Evolutionary conservation across 805 yeast species (phyloP), one percentile per base, ranked within the genome.

Genomic region (Scheffersomyces ergatensis): DNA sequence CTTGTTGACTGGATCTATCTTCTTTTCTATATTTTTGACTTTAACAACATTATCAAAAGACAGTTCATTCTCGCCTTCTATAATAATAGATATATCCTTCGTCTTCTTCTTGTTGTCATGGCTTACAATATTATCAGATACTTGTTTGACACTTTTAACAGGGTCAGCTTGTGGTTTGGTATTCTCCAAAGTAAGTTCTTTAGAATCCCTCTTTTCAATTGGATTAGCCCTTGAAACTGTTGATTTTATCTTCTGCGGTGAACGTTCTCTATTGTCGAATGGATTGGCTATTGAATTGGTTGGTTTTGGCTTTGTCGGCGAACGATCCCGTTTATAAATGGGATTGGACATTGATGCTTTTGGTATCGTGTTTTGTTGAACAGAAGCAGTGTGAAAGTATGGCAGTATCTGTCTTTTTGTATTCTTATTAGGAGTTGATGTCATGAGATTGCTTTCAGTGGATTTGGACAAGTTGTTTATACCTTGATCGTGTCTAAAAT

Each of bases 401-500:
- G 24, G 24, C 24, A 21, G 24, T 7, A 21, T 7, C 9, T 21
- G 24, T 21, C 9, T 21, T 7, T 8, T 8, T 26, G 5, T 13
- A 11, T 13, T 26, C 5, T 13, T 26, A 11, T 26, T 13, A 7
- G 29, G 29, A 11, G 29, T 26, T 5, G 29, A 26, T 11, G 29
- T 26, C 7, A 26, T 12, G 5, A 14, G 29, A 21, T 21, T 9
- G 9, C 9, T 21, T 21, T 21, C 24, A 6, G 9, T 7, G 9
- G 24, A 21, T 9, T 21, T 21, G 7, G 27, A 27, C 20, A 30
- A 55, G 0, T 48, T 40, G 9, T 49, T 37, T 32, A 76, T 48
- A 1, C 74, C 73, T 49, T 76, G 78, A 20, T 60, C 59, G 13
- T 46, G 37, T 47, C 78, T 62, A 12, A 76, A 60, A 0, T 60